Evolutionary conservation across 371 early-diverging fungal species (phyloP).

Genomic region (Mortierella sp.): DNA sequence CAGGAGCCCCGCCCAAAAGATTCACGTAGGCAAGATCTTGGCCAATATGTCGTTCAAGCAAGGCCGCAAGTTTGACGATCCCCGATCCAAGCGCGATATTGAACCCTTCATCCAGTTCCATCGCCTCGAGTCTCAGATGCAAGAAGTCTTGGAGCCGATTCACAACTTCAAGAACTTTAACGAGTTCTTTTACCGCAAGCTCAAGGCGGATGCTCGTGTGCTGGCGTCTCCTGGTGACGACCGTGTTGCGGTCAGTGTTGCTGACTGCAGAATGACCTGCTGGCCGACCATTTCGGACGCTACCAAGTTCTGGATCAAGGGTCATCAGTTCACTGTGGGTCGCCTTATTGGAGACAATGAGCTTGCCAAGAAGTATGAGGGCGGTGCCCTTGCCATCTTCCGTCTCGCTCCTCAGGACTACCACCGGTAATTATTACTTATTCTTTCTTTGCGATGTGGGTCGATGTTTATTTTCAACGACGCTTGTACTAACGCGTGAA

Average conservation of each 20-base stretch:
- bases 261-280: constrained; percentile 83
- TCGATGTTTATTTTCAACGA: neutral
- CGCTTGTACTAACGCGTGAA: neutral
- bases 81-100: constrained; percentile 78
- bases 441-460: neutral
- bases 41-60: constrained; percentile 76
- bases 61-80: constrained; percentile 81
- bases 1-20: constrained; percentile 61
- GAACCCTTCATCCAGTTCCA: constrained; percentile 85
- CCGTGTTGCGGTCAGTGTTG: constrained; percentile 78
- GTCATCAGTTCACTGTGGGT: constrained; percentile 75
- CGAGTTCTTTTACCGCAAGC: constrained; percentile 90
- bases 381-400: constrained; percentile 80
- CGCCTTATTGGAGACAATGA: constrained; percentile 65
- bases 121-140: constrained; percentile 63
- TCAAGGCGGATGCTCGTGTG: constrained; percentile 78
- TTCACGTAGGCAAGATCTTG: constrained; percentile 66
- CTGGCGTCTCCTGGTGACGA: constrained; percentile 74
- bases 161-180: constrained; percentile 83
- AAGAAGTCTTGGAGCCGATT: constrained; percentile 74
- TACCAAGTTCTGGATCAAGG: constrained; percentile 89
- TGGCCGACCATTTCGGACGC: constrained; percentile 80
- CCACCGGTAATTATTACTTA: constrained; percentile 65
- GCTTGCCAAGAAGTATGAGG: constrained; percentile 67
- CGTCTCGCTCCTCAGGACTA: constrained; percentile 92